Evolutionary conservation across 495 filamentous ascomycete species (phyloP).

Genomic region (Penicillium verhagenii): DNA sequence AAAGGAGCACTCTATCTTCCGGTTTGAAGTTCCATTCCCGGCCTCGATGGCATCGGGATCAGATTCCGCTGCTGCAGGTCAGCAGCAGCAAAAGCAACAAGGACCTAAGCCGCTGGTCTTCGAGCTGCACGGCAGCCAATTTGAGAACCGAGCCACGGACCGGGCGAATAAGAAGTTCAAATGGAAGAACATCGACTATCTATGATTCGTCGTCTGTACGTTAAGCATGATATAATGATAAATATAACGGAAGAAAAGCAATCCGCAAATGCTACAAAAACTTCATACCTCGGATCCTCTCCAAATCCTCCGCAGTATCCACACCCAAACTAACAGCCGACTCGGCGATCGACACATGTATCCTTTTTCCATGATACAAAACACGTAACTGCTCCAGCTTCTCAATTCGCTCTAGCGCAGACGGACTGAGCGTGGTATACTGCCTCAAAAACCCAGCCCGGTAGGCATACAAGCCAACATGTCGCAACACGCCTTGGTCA

Average conservation of each 20-base stretch:
- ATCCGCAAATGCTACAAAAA: background rate
- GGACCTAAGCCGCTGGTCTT: conserved; percentile 59
- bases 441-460: background rate
- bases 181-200: conserved; percentile 62
- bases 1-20: conserved; percentile 86
- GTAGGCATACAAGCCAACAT: background rate
- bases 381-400: background rate
- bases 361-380: background rate
- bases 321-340: background rate
- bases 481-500: background rate
- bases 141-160: conserved; percentile 78
- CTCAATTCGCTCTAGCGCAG: background rate
- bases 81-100: conserved; percentile 7
- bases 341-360: background rate
- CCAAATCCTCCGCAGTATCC: background rate
- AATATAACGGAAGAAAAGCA: too few species aligned
- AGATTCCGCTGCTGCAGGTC: conserved; percentile 1
- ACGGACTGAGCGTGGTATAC: background rate
- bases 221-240: background rate
- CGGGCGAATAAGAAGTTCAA: conserved; percentile 91
- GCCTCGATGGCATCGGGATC: conserved; percentile 8
- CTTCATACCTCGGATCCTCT: background rate
- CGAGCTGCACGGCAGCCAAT: conserved; percentile 85
- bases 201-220: conserved; percentile 44
- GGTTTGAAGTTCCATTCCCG: conserved; percentile 64